Evolutionary conservation across 768 basidiomycete species (phyloP).

Genomic region (Termitomyces sp.): DNA sequence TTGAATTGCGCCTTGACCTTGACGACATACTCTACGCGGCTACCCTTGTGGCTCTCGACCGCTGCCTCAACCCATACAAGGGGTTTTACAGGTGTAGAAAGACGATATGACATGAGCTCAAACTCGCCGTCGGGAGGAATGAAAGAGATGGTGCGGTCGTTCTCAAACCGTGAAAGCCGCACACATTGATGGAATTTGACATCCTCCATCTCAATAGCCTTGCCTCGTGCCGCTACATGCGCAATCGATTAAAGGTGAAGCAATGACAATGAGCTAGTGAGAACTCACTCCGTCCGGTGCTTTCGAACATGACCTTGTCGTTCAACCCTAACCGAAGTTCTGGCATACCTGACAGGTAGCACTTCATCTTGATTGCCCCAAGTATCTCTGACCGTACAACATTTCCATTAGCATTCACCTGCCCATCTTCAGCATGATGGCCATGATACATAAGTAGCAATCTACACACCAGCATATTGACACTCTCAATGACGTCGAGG

Average conservation of each 20-base stretch:
- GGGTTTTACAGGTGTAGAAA: conserved; percentile 95
- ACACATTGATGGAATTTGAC: conserved; percentile 99
- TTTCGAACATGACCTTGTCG: conserved; percentile 99
- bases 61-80: conserved; percentile 97
- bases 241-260: neutral
- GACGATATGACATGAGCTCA: conserved; percentile 97
- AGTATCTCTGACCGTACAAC: conserved; percentile 97
- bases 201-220: conserved; percentile 99
- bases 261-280: neutral
- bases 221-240: conserved; percentile 77
- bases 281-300: conserved; percentile 84
- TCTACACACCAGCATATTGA: conserved; percentile 82
- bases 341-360: conserved; percentile 99
- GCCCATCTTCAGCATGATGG: neutral
- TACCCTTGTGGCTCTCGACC: conserved; percentile 93
- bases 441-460: neutral
- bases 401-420: conserved; percentile 97
- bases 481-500: conserved; percentile 96
- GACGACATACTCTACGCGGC: conserved; percentile 92
- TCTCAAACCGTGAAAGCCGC: conserved; percentile 93
- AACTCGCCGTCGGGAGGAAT: conserved; percentile 99
- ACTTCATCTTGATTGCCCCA: conserved; percentile 99
- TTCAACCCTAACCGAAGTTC: conserved; percentile 93
- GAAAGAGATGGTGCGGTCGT: conserved; percentile 98
- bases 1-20: conserved; percentile 98